Conservation (phyloP, 805 yeast species). For the Monosporozyma aquatica region DNA sequence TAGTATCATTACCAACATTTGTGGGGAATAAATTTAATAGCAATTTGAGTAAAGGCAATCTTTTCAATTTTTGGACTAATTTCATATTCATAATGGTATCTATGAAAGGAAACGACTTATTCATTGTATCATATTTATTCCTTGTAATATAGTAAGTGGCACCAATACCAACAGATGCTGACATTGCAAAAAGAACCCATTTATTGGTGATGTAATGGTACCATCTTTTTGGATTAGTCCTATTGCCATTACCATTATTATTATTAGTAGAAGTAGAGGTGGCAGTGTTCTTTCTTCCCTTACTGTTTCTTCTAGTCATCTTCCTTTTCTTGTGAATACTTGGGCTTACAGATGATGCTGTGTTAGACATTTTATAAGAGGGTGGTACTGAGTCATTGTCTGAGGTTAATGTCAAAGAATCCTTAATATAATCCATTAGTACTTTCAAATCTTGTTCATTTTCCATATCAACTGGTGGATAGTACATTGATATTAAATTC, state of each 20-base stretch:
- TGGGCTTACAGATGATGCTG: not conserved
- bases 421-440: constrained; percentile 9
- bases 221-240: not conserved
- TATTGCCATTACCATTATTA: not conserved
- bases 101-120: constrained; percentile 8
- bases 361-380: not conserved
- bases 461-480: constrained; percentile 19
- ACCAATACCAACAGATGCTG: constrained; percentile 26
- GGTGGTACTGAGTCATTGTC: not conserved
- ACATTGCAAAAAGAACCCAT: constrained; percentile 20
- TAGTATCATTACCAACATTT: no score
- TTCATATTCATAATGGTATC: not conserved
- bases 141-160: constrained; percentile 20
- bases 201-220: constrained; percentile 1
- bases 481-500: constrained; percentile 16
- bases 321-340: not conserved
- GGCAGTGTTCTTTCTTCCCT: not conserved
- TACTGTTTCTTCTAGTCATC: constrained; percentile 2
- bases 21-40: no score
- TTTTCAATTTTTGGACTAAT: constrained; percentile 1
- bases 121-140: constrained; percentile 9
- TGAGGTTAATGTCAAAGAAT: not conserved
- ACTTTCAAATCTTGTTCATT: constrained; percentile 18
- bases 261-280: no score
- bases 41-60: not conserved